Percentiles rank a stretch among this genome's conserved stretches.
These are phyloP conservation scores for Batkoa obscura DNA, from an alignment of 371 early-diverging fungal genomes.

Conservation along the genomic window DNA sequence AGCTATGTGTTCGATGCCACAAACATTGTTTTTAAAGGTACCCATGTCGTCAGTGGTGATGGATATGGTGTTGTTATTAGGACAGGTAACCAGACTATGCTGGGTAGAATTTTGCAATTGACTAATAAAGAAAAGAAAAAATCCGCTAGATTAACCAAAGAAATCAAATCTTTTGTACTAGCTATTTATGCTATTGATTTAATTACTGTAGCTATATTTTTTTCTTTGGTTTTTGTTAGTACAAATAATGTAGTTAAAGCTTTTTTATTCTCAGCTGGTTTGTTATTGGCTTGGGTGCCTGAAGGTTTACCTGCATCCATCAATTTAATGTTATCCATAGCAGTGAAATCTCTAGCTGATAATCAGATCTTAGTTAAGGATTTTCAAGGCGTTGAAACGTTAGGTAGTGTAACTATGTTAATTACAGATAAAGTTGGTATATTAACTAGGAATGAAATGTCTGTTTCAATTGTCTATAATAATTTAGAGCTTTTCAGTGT, in stretches of 20 bases:
- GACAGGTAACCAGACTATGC: conserved; percentile 36
- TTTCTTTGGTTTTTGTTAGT: conserved; percentile 26
- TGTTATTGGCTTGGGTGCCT: conserved; percentile 32
- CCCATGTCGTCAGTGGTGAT: conserved; percentile 34
- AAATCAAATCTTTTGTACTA: conserved; percentile 41
- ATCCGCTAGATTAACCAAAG: conserved; percentile 37
- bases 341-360: conserved; percentile 80
- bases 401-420: conserved; percentile 81
- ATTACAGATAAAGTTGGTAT: conserved; percentile 94
- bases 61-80: conserved; percentile 42
- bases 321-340: conserved; percentile 70
- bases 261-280: conserved; percentile 44
- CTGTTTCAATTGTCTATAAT: not conserved
- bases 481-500: conserved; percentile 8
- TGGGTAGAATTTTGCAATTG: conserved; percentile 49
- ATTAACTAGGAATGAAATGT: conserved; percentile 25
- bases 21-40: conserved; percentile 21
- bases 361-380: conserved; percentile 84
- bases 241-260: conserved; percentile 27
- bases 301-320: conserved; percentile 62
- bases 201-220: conserved; percentile 18
- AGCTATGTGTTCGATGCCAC: conserved; percentile 13
- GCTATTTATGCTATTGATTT: conserved; percentile 39
- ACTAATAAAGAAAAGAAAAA: conserved; percentile 17
- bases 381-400: conserved; percentile 84